phyloP scores from a whole-genome alignment of 768 basidiomycete genomes.

The Termitomyces sp. region DNA sequence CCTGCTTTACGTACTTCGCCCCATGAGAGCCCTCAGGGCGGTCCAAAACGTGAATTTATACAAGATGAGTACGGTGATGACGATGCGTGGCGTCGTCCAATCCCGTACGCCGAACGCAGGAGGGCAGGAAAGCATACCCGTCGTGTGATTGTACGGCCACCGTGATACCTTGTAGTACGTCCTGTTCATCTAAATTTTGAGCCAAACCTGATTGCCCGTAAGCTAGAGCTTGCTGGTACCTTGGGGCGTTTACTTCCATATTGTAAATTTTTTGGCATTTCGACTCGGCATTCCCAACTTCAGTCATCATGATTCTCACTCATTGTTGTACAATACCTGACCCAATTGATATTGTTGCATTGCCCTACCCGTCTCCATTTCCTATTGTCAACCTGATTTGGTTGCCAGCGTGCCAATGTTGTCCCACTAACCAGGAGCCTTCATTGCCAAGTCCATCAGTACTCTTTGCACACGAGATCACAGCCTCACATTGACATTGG shows the following conservation, averaged over 20 bases:
- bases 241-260: constrained; percentile 5
- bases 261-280: constrained; percentile 9
- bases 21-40: constrained; percentile 32
- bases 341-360: constrained; percentile 2
- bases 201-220: constrained; percentile 1
- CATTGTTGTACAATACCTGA: constrained; percentile 7
- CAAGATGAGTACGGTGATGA: constrained; percentile 56
- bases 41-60: constrained; percentile 30
- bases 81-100: constrained; percentile 67
- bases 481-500: not conserved
- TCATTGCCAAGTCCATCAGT: not conserved
- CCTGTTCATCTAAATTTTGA: not conserved
- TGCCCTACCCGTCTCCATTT: not conserved
- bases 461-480: not conserved
- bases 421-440: not conserved
- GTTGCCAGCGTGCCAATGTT: not conserved
- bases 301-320: constrained; percentile 6
- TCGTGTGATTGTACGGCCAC: constrained; percentile 54
- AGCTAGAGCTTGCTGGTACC: constrained; percentile 7
- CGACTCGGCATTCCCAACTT: constrained; percentile 5
- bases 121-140: constrained; percentile 78
- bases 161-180: constrained; percentile 21
- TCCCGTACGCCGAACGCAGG: constrained; percentile 67
- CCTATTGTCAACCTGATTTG: not conserved
- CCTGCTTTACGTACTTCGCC: constrained; percentile 39